A percentile compares a stretch with the other conserved stretches of the same genome.
Evolutionary conservation across 2,329 filamentous ascomycete species (phyloP).

Genomic region (Microsporum ferrugineum): DNA sequence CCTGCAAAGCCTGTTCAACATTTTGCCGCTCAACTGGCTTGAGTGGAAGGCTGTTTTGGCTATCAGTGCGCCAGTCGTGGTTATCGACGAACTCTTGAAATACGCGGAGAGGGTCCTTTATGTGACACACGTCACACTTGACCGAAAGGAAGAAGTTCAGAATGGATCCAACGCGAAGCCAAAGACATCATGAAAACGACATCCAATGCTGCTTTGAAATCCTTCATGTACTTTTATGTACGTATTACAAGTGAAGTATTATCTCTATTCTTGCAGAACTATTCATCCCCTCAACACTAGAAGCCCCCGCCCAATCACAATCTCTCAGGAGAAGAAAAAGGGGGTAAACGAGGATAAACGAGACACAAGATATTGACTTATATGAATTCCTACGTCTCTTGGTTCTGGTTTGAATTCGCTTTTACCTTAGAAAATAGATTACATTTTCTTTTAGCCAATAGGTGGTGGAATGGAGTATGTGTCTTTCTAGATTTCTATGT

Average conservation of each 20-base stretch:
- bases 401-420: not conserved
- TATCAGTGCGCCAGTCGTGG: constrained; percentile 84
- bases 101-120: constrained; percentile 59
- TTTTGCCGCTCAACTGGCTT: constrained; percentile 68
- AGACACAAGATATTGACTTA: not conserved
- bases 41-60: constrained; percentile 88
- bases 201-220: not conserved
- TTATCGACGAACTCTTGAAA: constrained; percentile 79
- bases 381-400: not conserved
- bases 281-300: not conserved
- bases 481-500: not conserved
- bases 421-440: not conserved
- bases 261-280: not conserved
- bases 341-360: not conserved
- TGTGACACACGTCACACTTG: constrained; percentile 18
- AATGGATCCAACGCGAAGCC: constrained; percentile 26
- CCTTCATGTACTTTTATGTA: not conserved
- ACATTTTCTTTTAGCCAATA: not conserved
- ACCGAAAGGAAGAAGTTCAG: constrained; percentile 11
- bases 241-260: not conserved
- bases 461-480: not conserved
- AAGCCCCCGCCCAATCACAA: not conserved
- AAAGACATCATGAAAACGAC: constrained; percentile 22
- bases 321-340: not conserved
- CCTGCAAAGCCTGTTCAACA: constrained; percentile 79